Evolutionary conservation across 179 eudicot genomes (phyloP), one percentile per base, ranked within the genome.

Genomic region (Beta lomatogona): DNA sequence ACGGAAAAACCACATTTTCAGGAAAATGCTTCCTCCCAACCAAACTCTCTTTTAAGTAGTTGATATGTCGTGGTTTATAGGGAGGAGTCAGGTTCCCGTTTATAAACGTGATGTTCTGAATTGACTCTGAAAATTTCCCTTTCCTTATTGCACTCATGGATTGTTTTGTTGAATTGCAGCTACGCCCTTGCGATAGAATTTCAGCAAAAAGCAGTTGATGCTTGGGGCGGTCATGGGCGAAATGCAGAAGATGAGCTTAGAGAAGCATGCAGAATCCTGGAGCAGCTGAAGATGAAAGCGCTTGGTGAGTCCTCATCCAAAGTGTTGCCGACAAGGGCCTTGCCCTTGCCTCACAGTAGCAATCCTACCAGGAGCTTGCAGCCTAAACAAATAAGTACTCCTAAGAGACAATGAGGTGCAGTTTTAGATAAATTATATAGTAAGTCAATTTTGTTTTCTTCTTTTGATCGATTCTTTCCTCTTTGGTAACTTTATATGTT

Each of bases 211-310:
- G 99, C 88, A 61, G 79, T 95, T 6, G 89, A 91, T 74, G 93
- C 92, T 61, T 92, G 91, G 97, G 86, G 88, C 71, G 93, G 93
- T 57, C 98, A 92, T 68, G 98, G 99, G 75, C 72, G 82, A 36
- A 88, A 83, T 59, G 94, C 90, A 73, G 52, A 87, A 82, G 98
- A 91, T 21, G 93, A 89, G 84, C 87, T 87, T 58, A 88, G 77
- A 64, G 98, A 96, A 86, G 99, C 99, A 11, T 78, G 76, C 22
- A 79, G 88, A 77, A 73, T 92, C 63, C 89, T 92, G 31, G 93
- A 89, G 41, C 88, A 91, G 82, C 79, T 96, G 60, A 91, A 89
- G 89, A 68, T 65, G 78, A 86, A 91, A 86, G 89, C 92, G 31
- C 82, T 55, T 69, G 87, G 85, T 73, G 83, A 48, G 55, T 76